Conservation (phyloP, 23 red algal species). For the Agarophyton chilense region DNA sequence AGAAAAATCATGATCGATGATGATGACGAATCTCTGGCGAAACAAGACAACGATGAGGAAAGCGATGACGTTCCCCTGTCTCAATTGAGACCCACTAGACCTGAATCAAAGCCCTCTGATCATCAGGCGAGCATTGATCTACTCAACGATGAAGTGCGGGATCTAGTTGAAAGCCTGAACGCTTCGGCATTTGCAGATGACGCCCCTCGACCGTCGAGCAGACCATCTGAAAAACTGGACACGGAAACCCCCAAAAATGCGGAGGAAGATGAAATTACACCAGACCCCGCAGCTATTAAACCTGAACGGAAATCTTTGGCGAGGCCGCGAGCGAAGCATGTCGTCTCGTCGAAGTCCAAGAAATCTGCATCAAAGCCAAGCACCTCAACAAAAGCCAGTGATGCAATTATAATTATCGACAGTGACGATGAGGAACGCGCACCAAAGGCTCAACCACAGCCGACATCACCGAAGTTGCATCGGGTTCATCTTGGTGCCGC, state of each 20-base stretch:
- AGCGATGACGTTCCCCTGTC: neutral
- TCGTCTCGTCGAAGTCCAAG: neutral
- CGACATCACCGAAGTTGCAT: neutral
- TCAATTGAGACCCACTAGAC: neutral
- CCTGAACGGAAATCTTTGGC: neutral
- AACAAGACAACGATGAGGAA: neutral
- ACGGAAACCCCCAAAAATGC: neutral
- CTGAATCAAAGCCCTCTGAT: neutral
- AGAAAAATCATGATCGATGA: slow-evolving; percentile 8
- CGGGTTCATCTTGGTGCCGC: neutral
- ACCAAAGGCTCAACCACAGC: neutral
- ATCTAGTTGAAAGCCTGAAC: slow-evolving; percentile 6
- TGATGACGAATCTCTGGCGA: neutral
- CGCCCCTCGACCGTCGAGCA: neutral
- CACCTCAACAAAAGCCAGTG: neutral
- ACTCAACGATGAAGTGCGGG: slow-evolving; percentile 11
- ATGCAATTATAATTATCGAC: slow-evolving; percentile 5
- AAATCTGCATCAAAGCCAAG: neutral
- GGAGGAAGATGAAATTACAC: slow-evolving; percentile 14
- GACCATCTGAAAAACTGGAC: neutral
- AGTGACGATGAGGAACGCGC: neutral
- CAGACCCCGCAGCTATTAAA: neutral
- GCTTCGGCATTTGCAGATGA: slow-evolving; percentile 2
- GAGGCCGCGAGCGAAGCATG: neutral
- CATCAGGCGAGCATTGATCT: neutral